Conservation (phyloP, 2,329 filamentous ascomycete genomes). For the Emergomyces orientalis region DNA sequence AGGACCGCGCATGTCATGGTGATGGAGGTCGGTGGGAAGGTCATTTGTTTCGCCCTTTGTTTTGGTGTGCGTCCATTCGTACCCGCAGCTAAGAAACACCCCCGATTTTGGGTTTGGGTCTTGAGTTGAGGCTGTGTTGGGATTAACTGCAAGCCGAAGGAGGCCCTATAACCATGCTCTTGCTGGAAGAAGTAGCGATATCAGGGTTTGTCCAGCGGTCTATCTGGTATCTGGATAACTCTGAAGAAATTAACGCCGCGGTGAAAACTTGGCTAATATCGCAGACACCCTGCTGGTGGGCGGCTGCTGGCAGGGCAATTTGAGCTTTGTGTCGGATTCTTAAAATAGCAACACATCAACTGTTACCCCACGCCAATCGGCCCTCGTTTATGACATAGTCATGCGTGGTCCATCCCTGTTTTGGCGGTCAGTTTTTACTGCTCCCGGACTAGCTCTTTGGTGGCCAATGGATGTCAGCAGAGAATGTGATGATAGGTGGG, state of each 20-base stretch:
- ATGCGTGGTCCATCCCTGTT: neutral
- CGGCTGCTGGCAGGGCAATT: neutral
- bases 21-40: neutral
- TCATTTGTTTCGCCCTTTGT: neutral
- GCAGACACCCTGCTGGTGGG: neutral
- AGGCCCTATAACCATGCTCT: neutral
- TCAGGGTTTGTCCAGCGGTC: neutral
- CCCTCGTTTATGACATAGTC: neutral
- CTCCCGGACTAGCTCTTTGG: neutral
- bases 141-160: neutral
- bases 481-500: neutral
- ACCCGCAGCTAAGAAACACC: neutral
- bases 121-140: neutral
- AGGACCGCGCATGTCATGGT: neutral
- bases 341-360: neutral
- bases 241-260: neutral
- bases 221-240: neutral
- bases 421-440: neutral
- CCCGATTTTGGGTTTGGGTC: neutral
- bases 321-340: neutral
- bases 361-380: neutral
- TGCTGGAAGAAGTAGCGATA: neutral
- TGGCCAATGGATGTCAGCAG: neutral
- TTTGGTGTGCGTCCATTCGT: neutral
- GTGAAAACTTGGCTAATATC: neutral